These are phyloP conservation scores for Cinnamomum micranthum DNA, from an alignment of 164 flowering plant genomes.

Conservation along the genomic window DNA sequence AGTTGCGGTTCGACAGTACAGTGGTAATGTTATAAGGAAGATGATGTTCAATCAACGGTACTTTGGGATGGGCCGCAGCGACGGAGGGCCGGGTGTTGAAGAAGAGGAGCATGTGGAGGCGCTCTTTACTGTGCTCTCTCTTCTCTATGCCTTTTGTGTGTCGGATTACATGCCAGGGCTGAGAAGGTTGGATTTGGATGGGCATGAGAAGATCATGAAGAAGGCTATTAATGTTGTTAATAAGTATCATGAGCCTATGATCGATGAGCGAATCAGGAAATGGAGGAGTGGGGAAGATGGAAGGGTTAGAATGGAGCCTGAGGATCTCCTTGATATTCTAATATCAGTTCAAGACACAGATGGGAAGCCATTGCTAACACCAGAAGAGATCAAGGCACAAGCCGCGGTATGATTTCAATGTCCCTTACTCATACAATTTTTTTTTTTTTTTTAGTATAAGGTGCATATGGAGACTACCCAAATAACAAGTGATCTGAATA, in stretches of 20 bases:
- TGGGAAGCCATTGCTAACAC: conserved; percentile 18
- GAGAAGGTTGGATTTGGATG: conserved; percentile 35
- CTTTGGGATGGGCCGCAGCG: conserved; percentile 21
- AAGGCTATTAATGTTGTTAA: conserved; percentile 15
- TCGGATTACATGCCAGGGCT: conserved; percentile 30
- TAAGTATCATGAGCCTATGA: conserved; percentile 27
- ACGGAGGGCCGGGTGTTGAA: conserved; percentile 12
- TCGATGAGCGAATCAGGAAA: conserved; percentile 26
- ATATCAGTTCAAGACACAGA: conserved; percentile 14
- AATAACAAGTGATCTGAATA: too few species aligned
- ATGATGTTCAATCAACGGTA: conserved; percentile 27
- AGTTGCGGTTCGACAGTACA: conserved; percentile 12
- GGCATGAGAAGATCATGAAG: conserved; percentile 31
- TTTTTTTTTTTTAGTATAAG: too few species aligned
- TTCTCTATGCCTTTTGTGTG: conserved; percentile 22
- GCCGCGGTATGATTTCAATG: conserved; percentile 14
- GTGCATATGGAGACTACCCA: too few species aligned
- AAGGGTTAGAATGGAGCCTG: conserved; percentile 7
- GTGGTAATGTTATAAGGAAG: not conserved
- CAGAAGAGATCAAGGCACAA: conserved; percentile 21
- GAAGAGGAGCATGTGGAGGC: too few species aligned
- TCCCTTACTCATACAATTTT: not conserved
- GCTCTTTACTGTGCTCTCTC: not conserved
- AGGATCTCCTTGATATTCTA: conserved; percentile 29
- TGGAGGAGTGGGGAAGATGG: conserved; percentile 16